Percentiles rank a stretch among this genome's conserved stretches.
Conservation (phyloP, 2,329 filamentous ascomycete species). For the Cryphonectria radicalis region DNA sequence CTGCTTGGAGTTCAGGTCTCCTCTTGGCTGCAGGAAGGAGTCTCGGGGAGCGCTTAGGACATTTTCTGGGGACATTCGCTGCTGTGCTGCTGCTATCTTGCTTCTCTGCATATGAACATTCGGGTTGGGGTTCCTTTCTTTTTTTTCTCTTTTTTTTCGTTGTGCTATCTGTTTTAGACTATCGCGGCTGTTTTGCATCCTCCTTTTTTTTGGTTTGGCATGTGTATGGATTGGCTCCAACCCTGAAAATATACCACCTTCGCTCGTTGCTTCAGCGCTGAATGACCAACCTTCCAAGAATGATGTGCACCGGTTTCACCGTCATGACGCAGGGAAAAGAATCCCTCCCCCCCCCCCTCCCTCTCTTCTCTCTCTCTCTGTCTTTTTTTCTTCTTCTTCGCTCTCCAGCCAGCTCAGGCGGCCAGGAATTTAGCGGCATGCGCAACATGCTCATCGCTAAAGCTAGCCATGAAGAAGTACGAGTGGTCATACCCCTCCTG, state of each 20-base stretch:
- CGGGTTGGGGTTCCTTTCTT: not conserved
- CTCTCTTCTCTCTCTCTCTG: no score
- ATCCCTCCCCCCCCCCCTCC: no score
- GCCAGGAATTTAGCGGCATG: slow-evolving; percentile 85
- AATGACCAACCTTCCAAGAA: not conserved
- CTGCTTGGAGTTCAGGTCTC: not conserved
- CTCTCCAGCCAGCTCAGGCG: slow-evolving; percentile 32
- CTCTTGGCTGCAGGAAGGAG: not conserved
- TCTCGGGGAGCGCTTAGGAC: not conserved
- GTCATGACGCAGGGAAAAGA: no score
- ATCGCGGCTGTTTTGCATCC: slow-evolving; percentile 6
- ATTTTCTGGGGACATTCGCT: not conserved
- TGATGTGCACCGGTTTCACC: not conserved
- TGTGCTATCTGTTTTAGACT: slow-evolving; percentile 18
- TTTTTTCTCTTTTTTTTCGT: no score
- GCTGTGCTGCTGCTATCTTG: not conserved
- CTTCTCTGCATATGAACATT: not conserved
- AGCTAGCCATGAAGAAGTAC: slow-evolving; percentile 94
- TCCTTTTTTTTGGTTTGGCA: not conserved
- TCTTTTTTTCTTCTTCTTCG: no score
- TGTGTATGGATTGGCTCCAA: slow-evolving; percentile 10
- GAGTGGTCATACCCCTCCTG: slow-evolving; percentile 95
- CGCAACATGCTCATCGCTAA: slow-evolving; percentile 87
- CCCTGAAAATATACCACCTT: slow-evolving; percentile 25
- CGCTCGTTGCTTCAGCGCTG: slow-evolving; percentile 16